Evolutionary conservation across 2,329 filamentous ascomycete genomes (phyloP).

Genomic region (Juglanconis sp.): DNA sequence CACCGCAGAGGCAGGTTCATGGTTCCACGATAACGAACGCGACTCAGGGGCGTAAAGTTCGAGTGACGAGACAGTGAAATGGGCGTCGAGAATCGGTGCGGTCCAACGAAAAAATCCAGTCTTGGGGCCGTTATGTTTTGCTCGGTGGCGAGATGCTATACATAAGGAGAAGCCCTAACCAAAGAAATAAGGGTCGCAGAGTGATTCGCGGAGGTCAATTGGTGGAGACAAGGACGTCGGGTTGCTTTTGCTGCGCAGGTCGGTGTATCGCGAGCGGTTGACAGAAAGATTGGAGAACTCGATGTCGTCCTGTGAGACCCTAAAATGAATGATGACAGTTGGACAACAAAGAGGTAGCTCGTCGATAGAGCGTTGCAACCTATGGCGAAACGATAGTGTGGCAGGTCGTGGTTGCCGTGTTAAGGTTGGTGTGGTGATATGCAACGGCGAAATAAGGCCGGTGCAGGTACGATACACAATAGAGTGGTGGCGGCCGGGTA

Average conservation of each 20-base stretch:
- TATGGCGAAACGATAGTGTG: background rate
- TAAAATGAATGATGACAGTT: constrained; percentile 1
- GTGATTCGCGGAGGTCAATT: background rate
- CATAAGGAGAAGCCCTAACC: constrained; percentile 20
- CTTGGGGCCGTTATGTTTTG: constrained; percentile 6
- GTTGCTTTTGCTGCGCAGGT: background rate
- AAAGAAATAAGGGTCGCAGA: constrained; percentile 14
- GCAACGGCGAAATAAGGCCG: constrained; percentile 4
- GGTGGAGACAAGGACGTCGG: background rate
- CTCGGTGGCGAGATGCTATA: constrained; percentile 14
- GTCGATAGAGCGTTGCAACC: background rate
- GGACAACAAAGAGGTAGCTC: background rate
- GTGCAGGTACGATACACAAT: constrained; percentile 5
- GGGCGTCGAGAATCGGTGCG: background rate
- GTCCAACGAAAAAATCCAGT: background rate
- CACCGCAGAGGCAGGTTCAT: constrained; percentile 21
- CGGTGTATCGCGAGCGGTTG: background rate
- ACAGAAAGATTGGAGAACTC: background rate
- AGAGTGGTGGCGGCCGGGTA: background rate
- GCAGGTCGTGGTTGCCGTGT: constrained; percentile 12
- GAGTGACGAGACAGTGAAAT: background rate
- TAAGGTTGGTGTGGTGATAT: constrained; percentile 5
- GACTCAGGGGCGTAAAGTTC: background rate
- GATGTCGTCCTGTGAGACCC: background rate
- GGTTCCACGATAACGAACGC: constrained; percentile 10